These are phyloP conservation scores for Mycena maculata DNA, from an alignment of 768 basidiomycete genomes.

Conservation along the genomic window DNA sequence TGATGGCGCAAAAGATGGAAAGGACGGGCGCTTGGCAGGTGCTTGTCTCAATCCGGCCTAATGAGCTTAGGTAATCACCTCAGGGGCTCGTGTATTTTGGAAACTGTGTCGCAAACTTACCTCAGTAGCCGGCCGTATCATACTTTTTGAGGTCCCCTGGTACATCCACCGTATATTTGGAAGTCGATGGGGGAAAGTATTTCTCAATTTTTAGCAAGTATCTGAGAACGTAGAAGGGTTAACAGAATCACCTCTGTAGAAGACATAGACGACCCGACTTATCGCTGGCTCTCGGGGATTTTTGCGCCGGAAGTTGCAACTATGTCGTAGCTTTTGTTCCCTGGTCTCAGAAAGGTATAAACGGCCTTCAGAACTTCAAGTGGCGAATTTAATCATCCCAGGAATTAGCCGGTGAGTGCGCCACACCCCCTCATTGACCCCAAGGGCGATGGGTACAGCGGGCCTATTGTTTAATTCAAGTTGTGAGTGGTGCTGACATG, in stretches of 20 bases:
- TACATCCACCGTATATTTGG: background rate
- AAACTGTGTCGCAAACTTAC: too few relatives aligned
- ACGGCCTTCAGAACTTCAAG: too few relatives aligned
- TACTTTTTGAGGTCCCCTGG: background rate
- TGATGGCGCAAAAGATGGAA: background rate
- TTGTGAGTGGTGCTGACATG: too few relatives aligned
- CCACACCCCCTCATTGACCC: background rate
- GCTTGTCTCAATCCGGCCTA: background rate
- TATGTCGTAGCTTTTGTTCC: too few relatives aligned
- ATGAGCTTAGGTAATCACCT: background rate
- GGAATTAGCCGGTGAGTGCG: constrained; percentile 6
- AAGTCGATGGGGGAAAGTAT: background rate
- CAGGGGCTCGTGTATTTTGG: background rate
- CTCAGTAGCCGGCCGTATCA: too few relatives aligned
- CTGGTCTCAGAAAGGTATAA: too few relatives aligned
- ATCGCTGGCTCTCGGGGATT: background rate
- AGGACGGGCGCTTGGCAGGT: background rate
- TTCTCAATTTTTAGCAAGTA: background rate
- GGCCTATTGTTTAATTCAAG: too few relatives aligned
- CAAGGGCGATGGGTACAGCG: too few relatives aligned
- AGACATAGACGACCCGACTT: too few relatives aligned
- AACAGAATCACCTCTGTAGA: background rate
- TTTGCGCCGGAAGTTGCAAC: background rate
- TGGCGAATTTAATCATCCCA: background rate
- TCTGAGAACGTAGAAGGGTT: background rate